Conservation (phyloP, 208 protist species). For the Wallacemonas rigidus region DNA sequence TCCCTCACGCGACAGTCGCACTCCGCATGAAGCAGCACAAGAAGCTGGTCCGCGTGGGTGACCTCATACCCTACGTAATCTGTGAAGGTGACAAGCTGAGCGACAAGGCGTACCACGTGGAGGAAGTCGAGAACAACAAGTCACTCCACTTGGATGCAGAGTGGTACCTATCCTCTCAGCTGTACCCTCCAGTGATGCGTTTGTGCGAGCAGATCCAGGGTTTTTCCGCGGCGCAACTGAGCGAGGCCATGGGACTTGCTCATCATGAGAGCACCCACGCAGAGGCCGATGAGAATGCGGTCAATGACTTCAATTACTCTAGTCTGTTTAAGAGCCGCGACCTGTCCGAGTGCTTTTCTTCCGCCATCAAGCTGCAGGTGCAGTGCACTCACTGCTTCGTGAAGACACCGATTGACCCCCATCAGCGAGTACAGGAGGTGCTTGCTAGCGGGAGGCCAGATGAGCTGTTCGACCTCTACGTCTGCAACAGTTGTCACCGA, state of each 20-base stretch:
- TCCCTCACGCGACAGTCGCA: conserved; percentile 95
- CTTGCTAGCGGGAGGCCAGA: conserved; percentile 23
- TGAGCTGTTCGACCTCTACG: conserved; percentile 69
- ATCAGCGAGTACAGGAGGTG: conserved; percentile 70
- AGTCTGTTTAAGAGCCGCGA: conserved; percentile 69
- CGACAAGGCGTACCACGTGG: conserved; percentile 85
- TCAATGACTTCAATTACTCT: conserved; percentile 77
- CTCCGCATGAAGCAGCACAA: conserved; percentile 93
- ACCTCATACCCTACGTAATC: conserved; percentile 98
- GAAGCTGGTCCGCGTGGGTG: conserved; percentile 90
- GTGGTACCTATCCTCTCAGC: conserved; percentile 94
- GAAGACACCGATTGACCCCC: conserved; percentile 78
- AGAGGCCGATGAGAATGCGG: conserved; percentile 28
- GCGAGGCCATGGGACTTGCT: conserved; percentile 85
- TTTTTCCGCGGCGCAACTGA: conserved; percentile 77
- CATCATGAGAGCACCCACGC: conserved; percentile 32
- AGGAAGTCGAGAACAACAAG: conserved; percentile 77
- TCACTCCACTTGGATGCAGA: conserved; percentile 86
- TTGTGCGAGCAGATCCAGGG: conserved; percentile 94
- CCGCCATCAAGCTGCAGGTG: conserved; percentile 71
- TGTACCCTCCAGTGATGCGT: conserved; percentile 95
- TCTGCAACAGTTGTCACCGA: conserved; percentile 65
- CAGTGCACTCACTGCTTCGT: conserved; percentile 65
- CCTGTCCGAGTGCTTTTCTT: conserved; percentile 78
- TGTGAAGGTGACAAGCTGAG: conserved; percentile 70